These are phyloP conservation scores for Penicillium sp. DNA, from an alignment of 2,329 filamentous ascomycete species.

Conservation along the genomic window DNA sequence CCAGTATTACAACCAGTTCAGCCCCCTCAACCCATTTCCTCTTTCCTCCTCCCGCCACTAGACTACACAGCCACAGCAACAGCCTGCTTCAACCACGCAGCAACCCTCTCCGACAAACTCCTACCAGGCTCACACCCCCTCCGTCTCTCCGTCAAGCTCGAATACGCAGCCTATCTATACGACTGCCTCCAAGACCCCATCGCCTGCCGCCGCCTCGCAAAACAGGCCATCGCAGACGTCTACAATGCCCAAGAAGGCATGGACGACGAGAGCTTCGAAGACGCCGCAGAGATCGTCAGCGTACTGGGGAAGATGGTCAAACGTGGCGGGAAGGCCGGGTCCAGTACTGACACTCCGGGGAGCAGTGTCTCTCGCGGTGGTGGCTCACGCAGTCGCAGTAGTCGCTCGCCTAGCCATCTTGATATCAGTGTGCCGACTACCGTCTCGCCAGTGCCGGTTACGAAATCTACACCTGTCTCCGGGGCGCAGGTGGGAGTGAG, in stretches of 20 bases:
- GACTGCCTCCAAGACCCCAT: conserved; percentile 85
- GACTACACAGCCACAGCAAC: conserved; percentile 83
- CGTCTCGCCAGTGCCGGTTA: conserved; percentile 17
- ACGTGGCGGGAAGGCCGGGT: conserved; percentile 52
- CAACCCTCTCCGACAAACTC: conserved; percentile 67
- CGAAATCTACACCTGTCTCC: conserved; percentile 13
- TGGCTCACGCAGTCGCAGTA: conserved; percentile 31
- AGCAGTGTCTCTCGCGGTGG: conserved; percentile 27
- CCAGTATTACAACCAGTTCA: conserved; percentile 26
- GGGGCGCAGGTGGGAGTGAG: background rate
- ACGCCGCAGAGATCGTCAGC: conserved; percentile 83
- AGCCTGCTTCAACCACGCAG: conserved; percentile 75
- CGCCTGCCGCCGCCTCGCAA: conserved; percentile 71
- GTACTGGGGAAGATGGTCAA: conserved; percentile 87
- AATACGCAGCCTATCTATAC: conserved; percentile 89
- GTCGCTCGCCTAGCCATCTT: conserved; percentile 22
- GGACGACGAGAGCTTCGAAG: conserved; percentile 92
- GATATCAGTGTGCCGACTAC: conserved; percentile 22
- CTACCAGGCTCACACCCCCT: conserved; percentile 88
- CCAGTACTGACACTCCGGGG: conserved; percentile 27
- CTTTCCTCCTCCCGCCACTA: conserved; percentile 74
- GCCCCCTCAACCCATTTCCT: conserved; percentile 46
- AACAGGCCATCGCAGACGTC: conserved; percentile 81
- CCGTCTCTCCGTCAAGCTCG: conserved; percentile 82
- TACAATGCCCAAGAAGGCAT: conserved; percentile 89